A percentile compares a stretch with the other conserved stretches of the same genome.
Evolutionary conservation across 1,139 yeast species (phyloP).

Genomic region (Geotrichum cucujoidarum): DNA sequence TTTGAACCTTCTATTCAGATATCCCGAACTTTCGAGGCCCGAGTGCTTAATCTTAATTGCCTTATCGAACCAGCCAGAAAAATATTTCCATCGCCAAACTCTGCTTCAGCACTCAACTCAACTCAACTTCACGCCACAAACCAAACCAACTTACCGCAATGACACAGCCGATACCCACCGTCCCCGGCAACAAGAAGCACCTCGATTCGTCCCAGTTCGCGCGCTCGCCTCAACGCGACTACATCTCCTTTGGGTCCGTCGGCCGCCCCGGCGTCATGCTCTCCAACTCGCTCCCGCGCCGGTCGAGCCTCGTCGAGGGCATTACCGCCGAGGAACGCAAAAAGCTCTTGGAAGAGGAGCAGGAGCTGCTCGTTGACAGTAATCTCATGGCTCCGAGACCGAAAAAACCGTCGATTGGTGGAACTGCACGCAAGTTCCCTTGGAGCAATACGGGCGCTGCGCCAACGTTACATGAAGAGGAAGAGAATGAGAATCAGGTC

Average conservation of each 20-base stretch:
- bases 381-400: conserved; percentile 7
- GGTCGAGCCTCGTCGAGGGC: conserved; percentile 10
- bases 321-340: conserved; percentile 16
- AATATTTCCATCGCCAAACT: too few species aligned
- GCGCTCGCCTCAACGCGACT: conserved; percentile 19
- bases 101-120: too few species aligned
- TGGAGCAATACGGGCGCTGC: neutral
- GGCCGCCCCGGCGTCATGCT: conserved; percentile 21
- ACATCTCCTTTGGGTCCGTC: conserved; percentile 21
- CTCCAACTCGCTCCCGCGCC: conserved; percentile 6
- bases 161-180: conserved; percentile 3
- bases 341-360: conserved; percentile 18
- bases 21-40: too few species aligned
- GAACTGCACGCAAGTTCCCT: neutral
- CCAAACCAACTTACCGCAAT: neutral
- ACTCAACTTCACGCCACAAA: too few species aligned
- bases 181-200: neutral
- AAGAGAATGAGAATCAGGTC: too few species aligned
- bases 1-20: too few species aligned
- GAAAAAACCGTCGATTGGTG: neutral
- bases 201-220: conserved; percentile 13
- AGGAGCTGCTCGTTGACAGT: conserved; percentile 19
- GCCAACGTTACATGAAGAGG: conserved; percentile 1
- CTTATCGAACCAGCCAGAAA: too few species aligned
- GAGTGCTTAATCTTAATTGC: too few species aligned